Conservation (phyloP, 345 rosid species). For the Anastatica hierochuntica region DNA sequence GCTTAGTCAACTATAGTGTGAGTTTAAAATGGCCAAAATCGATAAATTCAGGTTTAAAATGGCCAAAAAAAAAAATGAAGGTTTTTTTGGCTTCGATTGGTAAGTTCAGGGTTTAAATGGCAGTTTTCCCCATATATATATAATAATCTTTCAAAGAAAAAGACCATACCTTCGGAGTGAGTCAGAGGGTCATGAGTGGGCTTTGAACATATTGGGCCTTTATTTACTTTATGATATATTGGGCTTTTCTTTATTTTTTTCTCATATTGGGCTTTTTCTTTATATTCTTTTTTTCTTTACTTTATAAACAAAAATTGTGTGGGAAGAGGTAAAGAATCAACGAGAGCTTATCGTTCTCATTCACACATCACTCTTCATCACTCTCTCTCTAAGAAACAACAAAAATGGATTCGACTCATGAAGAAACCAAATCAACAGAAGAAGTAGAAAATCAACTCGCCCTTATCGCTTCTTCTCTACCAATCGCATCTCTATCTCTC, state of each 20-base stretch:
- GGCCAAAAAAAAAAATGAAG: no score
- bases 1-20: no score
- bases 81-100: no score
- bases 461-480: constrained; percentile 32
- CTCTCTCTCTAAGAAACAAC: background rate
- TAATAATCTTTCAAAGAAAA: no score
- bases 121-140: no score
- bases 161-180: no score
- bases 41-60: no score
- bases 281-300: no score
- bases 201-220: background rate
- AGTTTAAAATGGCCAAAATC: no score
- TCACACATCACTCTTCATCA: background rate
- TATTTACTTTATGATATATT: no score
- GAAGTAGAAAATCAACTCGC: constrained; percentile 26
- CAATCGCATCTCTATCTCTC: constrained; percentile 38
- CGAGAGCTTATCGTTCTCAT: constrained; percentile 13
- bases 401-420: constrained; percentile 40
- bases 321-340: constrained; percentile 11
- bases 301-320: background rate
- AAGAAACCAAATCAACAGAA: constrained; percentile 28
- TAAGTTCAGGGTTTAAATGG: no score
- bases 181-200: no score
- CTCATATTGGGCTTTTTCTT: background rate
- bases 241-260: background rate